Evolutionary conservation across 2,329 filamentous ascomycete genomes (phyloP), one percentile per base, ranked within the genome.

Genomic region (Ceratocystiopsis minuta): DNA sequence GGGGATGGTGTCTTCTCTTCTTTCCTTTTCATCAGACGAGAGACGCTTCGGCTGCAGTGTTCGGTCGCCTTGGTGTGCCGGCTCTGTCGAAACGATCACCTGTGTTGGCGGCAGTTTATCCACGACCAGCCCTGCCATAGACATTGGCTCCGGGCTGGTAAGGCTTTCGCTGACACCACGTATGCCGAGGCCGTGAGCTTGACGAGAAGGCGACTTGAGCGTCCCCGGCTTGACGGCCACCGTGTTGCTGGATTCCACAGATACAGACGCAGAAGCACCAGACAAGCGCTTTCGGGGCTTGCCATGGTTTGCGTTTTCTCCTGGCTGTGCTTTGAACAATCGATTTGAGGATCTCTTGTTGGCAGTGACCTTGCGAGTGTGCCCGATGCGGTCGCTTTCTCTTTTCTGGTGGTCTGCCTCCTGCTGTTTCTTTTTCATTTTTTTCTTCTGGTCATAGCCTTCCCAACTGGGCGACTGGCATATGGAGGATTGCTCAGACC

Each of bases 391-490:
- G 38, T 63, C 57, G 45, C 64, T 61, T 40, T 65, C 62, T 48
- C 59, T 64, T 41, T 60, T 65, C 43, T 54, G 53, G 45, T 59
- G 58, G 41, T 60, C 56, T 13, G 54, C 53, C 33, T 61, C 58
- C 14, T 57, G 56, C 50, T 66, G 70, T 52, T 67, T 70, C 47
- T 71, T 67, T 51, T 64, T 68, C 49, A 67, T 70, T 48, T 61
- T 68, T 49, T 68, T 72, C 48, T 61, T 66, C 16, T 65, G 63
- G 3, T 63, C 62, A 49, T 70, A 70, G 17, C 68, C 65, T 47
- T 75, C 71, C 73, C 73, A 77, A 43, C 66, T 74, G 2, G 73
- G 73, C 1, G 73, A 77, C 43, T 74, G 69, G 46, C 73, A 78
- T 42, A 75, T 70, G 0, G 64, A 67, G 4, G 63, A 66, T 38